These are phyloP conservation scores for Guadua angustifolia DNA, from an alignment of 176 grass and related monocot genomes.

Conservation along the genomic window DNA sequence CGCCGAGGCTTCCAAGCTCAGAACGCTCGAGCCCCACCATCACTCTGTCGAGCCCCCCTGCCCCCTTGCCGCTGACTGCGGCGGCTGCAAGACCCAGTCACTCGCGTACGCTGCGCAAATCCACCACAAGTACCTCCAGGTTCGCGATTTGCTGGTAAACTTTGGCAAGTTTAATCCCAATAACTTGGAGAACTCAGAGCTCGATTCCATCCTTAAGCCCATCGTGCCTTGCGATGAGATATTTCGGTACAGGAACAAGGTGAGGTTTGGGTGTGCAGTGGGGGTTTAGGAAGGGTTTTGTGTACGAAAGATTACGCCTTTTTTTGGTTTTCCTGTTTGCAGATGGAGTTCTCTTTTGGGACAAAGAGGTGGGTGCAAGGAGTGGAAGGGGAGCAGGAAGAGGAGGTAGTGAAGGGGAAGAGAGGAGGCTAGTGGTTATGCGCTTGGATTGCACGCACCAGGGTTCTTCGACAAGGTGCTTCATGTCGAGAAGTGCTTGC, in stretches of 20 bases:
- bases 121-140: constrained; percentile 75
- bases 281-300: constrained; percentile 50
- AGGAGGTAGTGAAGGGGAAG: constrained; percentile 26
- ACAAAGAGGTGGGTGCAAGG: constrained; percentile 71
- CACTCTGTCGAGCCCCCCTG: constrained; percentile 76
- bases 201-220: constrained; percentile 60
- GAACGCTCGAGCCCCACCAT: constrained; percentile 68
- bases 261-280: constrained; percentile 35
- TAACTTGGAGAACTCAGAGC: constrained; percentile 42
- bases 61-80: constrained; percentile 73
- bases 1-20: constrained; percentile 78
- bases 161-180: constrained; percentile 67
- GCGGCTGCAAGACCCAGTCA: constrained; percentile 90
- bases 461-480: constrained; percentile 93
- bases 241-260: constrained; percentile 94
- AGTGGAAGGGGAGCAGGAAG: constrained; percentile 44
- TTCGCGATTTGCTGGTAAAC: constrained; percentile 79
- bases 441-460: constrained; percentile 84
- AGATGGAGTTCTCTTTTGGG: constrained; percentile 99
- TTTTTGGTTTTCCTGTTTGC: constrained; percentile 37
- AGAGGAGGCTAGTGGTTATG: constrained; percentile 41
- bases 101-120: constrained; percentile 78
- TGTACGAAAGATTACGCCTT: constrained; percentile 17
- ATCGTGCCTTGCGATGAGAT: constrained; percentile 85
- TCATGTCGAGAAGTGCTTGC: constrained; percentile 79